Percentiles rank a stretch among this genome's conserved stretches.
Evolutionary conservation across 1,284 basidiomycete genomes (phyloP).

Genomic region (Malassezia cuniculi): DNA sequence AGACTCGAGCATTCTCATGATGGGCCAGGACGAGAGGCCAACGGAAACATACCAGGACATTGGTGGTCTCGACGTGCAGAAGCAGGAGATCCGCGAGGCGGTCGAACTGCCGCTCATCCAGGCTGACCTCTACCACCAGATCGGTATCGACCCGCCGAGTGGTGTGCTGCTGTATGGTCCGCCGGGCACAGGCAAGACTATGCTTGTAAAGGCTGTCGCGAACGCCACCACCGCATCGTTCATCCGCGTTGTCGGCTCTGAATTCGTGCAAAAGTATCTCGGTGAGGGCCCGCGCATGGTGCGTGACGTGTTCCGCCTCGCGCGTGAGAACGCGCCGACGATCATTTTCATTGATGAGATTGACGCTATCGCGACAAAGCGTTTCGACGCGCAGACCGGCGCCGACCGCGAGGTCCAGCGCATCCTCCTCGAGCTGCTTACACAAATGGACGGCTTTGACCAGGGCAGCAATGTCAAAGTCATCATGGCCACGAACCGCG

Average conservation of each 20-base stretch:
- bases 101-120: conserved; percentile 88
- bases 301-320: conserved; percentile 93
- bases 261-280: conserved; percentile 98
- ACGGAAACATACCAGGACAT: conserved; percentile 52
- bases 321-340: conserved; percentile 88
- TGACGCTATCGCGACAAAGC: conserved; percentile 97
- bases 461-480: conserved; percentile 98
- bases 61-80: conserved; percentile 93
- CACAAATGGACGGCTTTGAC: conserved; percentile 99
- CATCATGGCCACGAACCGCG: conserved; percentile 46
- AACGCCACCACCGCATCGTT: conserved; percentile 93
- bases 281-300: conserved; percentile 99
- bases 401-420: conserved; percentile 98
- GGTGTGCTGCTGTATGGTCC: conserved; percentile 82
- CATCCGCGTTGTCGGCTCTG: conserved; percentile 93
- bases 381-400: conserved; percentile 98
- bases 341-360: conserved; percentile 99
- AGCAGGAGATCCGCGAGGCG: conserved; percentile 97
- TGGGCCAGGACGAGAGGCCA: conserved; percentile 59
- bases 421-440: conserved; percentile 91
- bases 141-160: conserved; percentile 94
- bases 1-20: conserved; percentile 78
- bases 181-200: conserved; percentile 60
- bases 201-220: conserved; percentile 97
- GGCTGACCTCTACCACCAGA: conserved; percentile 97